These are phyloP conservation scores for Persicaria tinctoria DNA, from an alignment of 148 eudicot species.

Conservation along the genomic window DNA sequence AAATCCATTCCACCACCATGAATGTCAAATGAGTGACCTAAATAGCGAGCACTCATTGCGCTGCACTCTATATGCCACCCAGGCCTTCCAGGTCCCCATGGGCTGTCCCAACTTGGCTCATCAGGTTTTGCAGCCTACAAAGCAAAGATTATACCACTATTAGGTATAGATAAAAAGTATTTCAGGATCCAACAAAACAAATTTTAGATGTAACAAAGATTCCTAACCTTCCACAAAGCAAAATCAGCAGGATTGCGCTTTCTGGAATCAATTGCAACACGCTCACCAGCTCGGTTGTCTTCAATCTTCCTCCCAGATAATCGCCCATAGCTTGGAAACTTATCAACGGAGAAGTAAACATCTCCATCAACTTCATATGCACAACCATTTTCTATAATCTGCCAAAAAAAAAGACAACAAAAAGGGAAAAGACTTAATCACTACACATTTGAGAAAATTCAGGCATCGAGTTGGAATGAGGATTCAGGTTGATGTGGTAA, in stretches of 20 bases:
- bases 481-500: too few relatives aligned
- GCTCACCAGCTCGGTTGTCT: constrained; percentile 84
- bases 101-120: constrained; percentile 82
- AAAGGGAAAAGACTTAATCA: not conserved
- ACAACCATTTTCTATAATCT: constrained; percentile 64
- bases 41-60: constrained; percentile 85
- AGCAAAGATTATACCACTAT: not conserved
- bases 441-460: too few relatives aligned
- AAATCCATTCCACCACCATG: constrained; percentile 97
- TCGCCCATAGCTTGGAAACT: constrained; percentile 57
- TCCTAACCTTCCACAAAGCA: constrained; percentile 77
- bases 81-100: constrained; percentile 97
- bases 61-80: constrained; percentile 99
- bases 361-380: constrained; percentile 84
- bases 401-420: constrained; percentile 15
- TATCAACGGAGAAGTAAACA: constrained; percentile 81
- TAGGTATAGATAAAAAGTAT: not conserved
- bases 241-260: constrained; percentile 75
- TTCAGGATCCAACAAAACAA: not conserved
- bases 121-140: constrained; percentile 81
- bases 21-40: constrained; percentile 63
- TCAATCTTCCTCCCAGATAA: constrained; percentile 68
- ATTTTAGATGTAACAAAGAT: not conserved
- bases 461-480: too few relatives aligned
- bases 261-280: constrained; percentile 71